Evolutionary conservation across 2,329 filamentous ascomycete species (phyloP), one percentile per base, ranked within the genome.

Genomic region (Cladophialophora yegresii): DNA sequence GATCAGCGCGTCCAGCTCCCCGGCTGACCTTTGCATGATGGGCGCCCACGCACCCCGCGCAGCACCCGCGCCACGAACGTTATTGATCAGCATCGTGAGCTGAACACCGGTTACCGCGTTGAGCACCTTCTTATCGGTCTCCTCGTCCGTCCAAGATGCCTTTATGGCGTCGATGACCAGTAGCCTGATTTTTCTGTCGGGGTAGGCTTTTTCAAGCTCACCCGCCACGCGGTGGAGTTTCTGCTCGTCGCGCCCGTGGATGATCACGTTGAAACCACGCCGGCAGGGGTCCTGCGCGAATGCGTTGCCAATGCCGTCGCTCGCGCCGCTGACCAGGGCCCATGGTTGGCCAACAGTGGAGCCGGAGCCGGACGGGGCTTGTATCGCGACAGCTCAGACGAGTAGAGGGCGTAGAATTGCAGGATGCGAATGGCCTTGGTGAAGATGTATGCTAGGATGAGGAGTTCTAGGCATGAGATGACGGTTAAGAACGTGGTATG

Each of bases 271-370:
- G 86, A 93, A 98, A 73, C 92, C 92, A 75, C 93, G 92, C 66
- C 86, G 82, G 32, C 93, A 92, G 63, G 98, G 88, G 77, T 97
- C 92, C 33, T 89, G 83, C 40, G 93, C 92, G 75, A 92, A 98
- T 80, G 98, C 93, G 79, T 96, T 97, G 75, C 95, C 95, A 67
- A 98, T 88, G 69, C 95, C 95, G 77, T 98, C 95, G 10, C 92
- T 97, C 58, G 93, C 93, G 68, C 95, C 95, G 32, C 95, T 98
- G 51, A 99, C 85, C 61, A 98, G 86, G 36, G 91, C 95, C 93
- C 93, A 99, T 63, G 89, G 92, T 67, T 93, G 93, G 26, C 26
- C 26, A 6, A 3, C 26, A n/a, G n/a, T n/a, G n/a, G n/a, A n/a
- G 73, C 45, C 55, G n/a, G 47, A 23, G 1, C n/a, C n/a, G n/a